phyloP scores from a whole-genome alignment of 1,284 basidiomycete genomes.

The Fomitopsis schrenkii region DNA sequence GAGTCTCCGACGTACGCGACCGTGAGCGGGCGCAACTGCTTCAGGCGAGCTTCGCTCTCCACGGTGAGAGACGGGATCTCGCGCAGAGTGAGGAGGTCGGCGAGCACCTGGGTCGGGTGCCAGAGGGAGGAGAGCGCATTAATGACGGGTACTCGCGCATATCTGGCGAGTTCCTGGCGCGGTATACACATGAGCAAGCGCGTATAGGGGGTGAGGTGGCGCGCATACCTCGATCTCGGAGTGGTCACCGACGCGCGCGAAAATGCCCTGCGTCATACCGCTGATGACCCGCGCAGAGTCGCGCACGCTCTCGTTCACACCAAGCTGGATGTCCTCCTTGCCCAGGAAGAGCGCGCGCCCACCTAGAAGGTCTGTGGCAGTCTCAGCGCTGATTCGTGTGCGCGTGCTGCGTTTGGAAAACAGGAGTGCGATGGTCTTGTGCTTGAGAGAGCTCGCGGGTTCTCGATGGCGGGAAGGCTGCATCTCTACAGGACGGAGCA shows the following conservation, averaged over 20 bases:
- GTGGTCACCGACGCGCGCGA: conserved; percentile 93
- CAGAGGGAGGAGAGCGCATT: conserved; percentile 95
- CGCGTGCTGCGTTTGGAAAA: conserved; percentile 94
- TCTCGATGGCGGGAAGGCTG: background rate
- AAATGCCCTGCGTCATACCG: conserved; percentile 96
- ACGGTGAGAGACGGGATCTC: conserved; percentile 47
- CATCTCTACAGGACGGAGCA: background rate
- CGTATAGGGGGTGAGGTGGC: background rate
- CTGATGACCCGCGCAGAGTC: conserved; percentile 89
- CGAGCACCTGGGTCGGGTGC: conserved; percentile 96
- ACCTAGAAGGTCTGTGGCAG: conserved; percentile 70
- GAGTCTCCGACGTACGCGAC: conserved; percentile 94
- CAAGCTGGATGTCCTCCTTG: conserved; percentile 89
- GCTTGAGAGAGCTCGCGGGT: conserved; percentile 66
- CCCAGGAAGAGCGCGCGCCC: conserved; percentile 95
- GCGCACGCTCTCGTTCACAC: conserved; percentile 87
- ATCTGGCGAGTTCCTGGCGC: conserved; percentile 75
- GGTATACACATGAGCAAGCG: background rate
- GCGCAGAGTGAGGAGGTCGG: conserved; percentile 88
- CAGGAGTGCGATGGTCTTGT: conserved; percentile 84
- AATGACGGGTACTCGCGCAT: conserved; percentile 91
- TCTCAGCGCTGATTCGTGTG: conserved; percentile 89
- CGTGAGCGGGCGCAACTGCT: conserved; percentile 62
- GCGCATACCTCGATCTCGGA: conserved; percentile 82
- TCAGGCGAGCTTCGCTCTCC: conserved; percentile 18